Evolutionary conservation across 2,329 filamentous ascomycete species (phyloP), one percentile per base, ranked within the genome.

Genomic region (Paecilomyces sp.): DNA sequence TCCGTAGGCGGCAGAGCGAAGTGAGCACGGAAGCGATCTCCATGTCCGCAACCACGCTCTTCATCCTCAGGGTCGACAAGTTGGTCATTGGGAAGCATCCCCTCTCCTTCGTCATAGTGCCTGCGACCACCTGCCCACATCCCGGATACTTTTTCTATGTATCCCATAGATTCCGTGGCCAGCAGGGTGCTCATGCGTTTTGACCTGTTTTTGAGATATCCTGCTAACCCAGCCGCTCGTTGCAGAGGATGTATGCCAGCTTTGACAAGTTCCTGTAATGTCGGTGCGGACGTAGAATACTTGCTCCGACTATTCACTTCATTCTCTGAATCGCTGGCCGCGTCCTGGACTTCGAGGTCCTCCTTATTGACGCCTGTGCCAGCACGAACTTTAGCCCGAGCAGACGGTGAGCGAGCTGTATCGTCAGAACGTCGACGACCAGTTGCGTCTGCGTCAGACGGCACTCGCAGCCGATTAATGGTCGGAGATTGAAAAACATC

Each of bases 101-200:
- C 78, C 70, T 90, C 86, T 24, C 83, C 84, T 22, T 91, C 89
- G 56, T 88, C 87, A 68, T 97, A 99, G 74, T 97, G 93, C 68
- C 88, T 92, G 67, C 88, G 88, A 12, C 91, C 91, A 34, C 94
- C 94, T 65, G 92, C 90, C 86, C 94, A 94, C 90, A 97, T 97
- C 41, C 92, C 93, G 0, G 93, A 96, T 0, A 97, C 92, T 74
- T 97, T 97, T 70, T 95, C 92, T 33, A 96, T 88, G 70, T 97
- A 97, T 1, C 91, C 92, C 87, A 96, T 96, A 0, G 93, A 95
- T 72, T 97, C 92, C 0, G 88, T 91, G 6, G 93, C 90, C 54
- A 97, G 77, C 8, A 96, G 77, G 30, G 82, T 90, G 61, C 90
- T 91, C 86, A 97, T 90, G 34, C 86, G 86, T 65, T 90, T 89